These are phyloP conservation scores for Malus hybrid DNA, from an alignment of 331 rosid genomes.

Conservation along the genomic window DNA sequence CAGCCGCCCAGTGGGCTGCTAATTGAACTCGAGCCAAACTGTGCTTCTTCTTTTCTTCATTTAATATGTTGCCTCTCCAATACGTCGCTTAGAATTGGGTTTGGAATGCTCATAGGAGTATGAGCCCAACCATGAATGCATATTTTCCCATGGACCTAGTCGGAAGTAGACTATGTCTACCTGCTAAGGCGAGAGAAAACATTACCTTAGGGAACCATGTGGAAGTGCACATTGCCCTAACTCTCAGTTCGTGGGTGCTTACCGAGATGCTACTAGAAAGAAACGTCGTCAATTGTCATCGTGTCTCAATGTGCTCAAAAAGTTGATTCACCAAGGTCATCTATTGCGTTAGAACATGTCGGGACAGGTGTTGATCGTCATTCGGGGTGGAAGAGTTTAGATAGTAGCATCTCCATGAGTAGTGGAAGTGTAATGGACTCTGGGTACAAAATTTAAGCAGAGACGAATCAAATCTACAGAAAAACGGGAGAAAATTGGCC, in stretches of 20 bases:
- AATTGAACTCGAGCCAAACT: too few species aligned
- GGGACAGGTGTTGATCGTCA: too few species aligned
- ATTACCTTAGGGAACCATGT: accelerated
- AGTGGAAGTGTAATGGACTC: not conserved
- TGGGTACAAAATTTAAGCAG: not conserved
- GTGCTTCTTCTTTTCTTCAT: too few species aligned
- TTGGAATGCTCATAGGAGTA: too few species aligned
- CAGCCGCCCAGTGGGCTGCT: accelerated
- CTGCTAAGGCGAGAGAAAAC: too few species aligned
- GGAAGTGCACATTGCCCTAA: not conserved
- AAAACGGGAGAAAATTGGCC: accelerated
- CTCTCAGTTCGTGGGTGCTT: not conserved
- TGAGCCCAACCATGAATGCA: too few species aligned
- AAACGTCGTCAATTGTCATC: not conserved
- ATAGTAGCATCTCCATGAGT: not conserved
- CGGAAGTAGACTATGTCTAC: accelerated
- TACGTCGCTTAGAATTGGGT: accelerated
- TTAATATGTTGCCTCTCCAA: not conserved
- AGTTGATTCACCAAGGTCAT: not conserved
- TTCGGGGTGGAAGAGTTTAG: not conserved
- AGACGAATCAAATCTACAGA: not conserved
- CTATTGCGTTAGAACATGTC: not conserved
- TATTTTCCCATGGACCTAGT: too few species aligned
- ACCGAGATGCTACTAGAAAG: accelerated
- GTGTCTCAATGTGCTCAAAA: not conserved